Evolutionary conservation across 2,329 filamentous ascomycete species (phyloP).

Genomic region (Diaporthe helianthi): DNA sequence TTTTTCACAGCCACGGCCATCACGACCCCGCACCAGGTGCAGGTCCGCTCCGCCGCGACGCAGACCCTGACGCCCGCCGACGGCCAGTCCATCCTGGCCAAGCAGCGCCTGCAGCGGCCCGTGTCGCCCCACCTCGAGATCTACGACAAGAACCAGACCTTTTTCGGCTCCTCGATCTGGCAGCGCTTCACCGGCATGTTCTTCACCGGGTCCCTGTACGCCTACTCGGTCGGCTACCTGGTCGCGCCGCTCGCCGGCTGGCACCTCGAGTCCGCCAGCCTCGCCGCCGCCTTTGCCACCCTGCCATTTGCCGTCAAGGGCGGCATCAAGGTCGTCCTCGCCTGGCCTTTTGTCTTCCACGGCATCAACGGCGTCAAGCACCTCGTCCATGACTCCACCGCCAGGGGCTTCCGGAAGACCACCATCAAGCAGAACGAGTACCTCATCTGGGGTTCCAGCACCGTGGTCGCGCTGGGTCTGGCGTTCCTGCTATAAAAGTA

Average conservation of each 20-base stretch:
- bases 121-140: conserved; percentile 84
- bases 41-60: conserved; percentile 61
- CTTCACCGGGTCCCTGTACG: conserved; percentile 78
- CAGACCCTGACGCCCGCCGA: conserved; percentile 62
- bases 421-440: conserved; percentile 55
- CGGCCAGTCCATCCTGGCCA: conserved; percentile 71
- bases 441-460: conserved; percentile 54
- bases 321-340: conserved; percentile 60
- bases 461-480: conserved; percentile 54
- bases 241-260: conserved; percentile 75
- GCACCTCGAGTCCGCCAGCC: conserved; percentile 64
- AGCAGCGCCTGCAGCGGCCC: conserved; percentile 82
- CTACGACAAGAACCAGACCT: conserved; percentile 88
- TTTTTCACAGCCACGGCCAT: conserved; percentile 58
- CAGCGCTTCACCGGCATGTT: conserved; percentile 84
- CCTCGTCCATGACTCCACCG: conserved; percentile 57
- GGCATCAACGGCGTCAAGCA: conserved; percentile 63
- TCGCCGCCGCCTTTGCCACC: conserved; percentile 66
- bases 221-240: conserved; percentile 83
- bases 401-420: conserved; percentile 57
- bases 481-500: conserved; percentile 54
- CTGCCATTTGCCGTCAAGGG: conserved; percentile 67
- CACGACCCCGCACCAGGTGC: conserved; percentile 45
- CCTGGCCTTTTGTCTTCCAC: conserved; percentile 68
- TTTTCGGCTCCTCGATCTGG: conserved; percentile 73